A percentile compares a stretch with the other conserved stretches of the same genome.
These are phyloP conservation scores for Gryganskiella cystojenkinii DNA, from an alignment of 192 early-diverging fungal species.

Conservation along the genomic window DNA sequence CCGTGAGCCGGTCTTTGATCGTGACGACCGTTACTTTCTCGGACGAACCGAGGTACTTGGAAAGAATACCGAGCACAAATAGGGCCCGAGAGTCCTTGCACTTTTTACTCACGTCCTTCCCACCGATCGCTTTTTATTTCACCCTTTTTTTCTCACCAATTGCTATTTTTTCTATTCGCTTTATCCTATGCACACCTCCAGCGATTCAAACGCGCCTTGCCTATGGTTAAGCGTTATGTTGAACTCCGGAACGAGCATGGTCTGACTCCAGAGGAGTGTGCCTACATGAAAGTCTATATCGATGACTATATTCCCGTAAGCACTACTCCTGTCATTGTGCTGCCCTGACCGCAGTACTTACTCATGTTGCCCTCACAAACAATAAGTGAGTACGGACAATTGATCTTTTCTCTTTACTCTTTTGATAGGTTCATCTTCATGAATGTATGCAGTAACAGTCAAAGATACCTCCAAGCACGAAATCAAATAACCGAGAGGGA, in stretches of 20 bases:
- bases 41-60: slow-evolving; percentile 58
- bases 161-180: neutral
- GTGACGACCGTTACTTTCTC: slow-evolving; percentile 60
- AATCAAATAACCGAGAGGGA: no score
- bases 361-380: no score
- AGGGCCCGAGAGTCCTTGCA: slow-evolving; percentile 24
- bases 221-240: slow-evolving; percentile 57
- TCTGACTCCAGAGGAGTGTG: slow-evolving; percentile 53
- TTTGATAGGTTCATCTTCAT: slow-evolving; percentile 29
- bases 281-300: slow-evolving; percentile 55
- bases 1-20: slow-evolving; percentile 55
- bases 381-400: neutral
- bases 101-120: neutral
- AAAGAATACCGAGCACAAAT: neutral
- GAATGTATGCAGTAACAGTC: slow-evolving; percentile 25
- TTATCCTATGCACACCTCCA: neutral
- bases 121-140: neutral
- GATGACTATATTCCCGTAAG: slow-evolving; percentile 62
- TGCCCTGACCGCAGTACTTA: no score
- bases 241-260: slow-evolving; percentile 58
- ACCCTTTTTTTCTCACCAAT: neutral
- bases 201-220: slow-evolving; percentile 58
- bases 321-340: no score
- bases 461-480: neutral
- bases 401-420: neutral